phyloP scores from a whole-genome alignment of 2,329 filamentous ascomycete species.

The Hymenoscyphus fraxineus region DNA sequence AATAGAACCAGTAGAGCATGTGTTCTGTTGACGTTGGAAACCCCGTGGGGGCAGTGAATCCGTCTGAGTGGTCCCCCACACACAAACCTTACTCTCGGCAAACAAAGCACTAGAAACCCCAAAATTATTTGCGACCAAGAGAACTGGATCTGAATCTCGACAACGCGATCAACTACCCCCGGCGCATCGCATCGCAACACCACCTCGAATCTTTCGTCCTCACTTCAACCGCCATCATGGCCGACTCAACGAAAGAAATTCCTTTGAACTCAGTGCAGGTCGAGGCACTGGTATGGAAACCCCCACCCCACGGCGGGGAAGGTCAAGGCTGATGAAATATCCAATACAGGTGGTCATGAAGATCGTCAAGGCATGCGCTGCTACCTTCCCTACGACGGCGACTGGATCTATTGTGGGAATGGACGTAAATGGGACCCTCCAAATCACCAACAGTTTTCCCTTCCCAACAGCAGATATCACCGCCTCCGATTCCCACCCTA shows the following conservation, averaged over 20 bases:
- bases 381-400: conserved; percentile 80
- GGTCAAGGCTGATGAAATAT: conserved; percentile 25
- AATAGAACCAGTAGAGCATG: background rate
- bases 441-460: conserved; percentile 92
- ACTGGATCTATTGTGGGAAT: conserved; percentile 92
- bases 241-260: conserved; percentile 57
- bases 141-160: conserved; percentile 1
- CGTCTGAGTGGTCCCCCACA: background rate
- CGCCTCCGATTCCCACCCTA: conserved; percentile 67
- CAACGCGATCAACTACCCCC: conserved; percentile 3
- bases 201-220: background rate
- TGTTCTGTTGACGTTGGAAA: conserved; percentile 1
- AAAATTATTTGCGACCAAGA: conserved; percentile 9
- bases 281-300: conserved; percentile 76
- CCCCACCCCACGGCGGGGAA: conserved; percentile 34
- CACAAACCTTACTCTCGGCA: conserved; percentile 5
- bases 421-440: conserved; percentile 75
- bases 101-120: conserved; percentile 4
- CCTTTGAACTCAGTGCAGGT: conserved; percentile 87
- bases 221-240: conserved; percentile 44
- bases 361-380: conserved; percentile 92
- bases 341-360: conserved; percentile 80
- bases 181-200: background rate
- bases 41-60: background rate
- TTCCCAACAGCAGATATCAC: conserved; percentile 80